Conservation (phyloP, 1,139 yeast species). For the Petasospora rhodanensis region DNA sequence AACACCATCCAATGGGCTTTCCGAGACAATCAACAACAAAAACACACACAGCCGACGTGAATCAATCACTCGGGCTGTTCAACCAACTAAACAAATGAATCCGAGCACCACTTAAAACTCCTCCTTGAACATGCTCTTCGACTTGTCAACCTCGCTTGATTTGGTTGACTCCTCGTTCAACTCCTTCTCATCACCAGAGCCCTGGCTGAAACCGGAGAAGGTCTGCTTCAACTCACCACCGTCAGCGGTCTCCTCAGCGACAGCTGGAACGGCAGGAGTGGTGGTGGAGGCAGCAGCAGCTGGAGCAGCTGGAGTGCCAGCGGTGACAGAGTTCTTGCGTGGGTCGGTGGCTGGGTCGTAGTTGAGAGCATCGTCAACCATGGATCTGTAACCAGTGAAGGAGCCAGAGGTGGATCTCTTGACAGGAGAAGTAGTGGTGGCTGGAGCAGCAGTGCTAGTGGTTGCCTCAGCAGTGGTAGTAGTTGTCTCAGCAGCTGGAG, state of each 20-base stretch:
- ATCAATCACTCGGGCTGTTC: too few species aligned
- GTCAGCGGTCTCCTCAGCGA: conserved; percentile 14
- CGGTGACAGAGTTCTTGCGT: conserved; percentile 7
- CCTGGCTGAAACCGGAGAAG: conserved; percentile 39
- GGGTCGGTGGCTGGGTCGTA: conserved; percentile 12
- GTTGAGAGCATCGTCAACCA: conserved; percentile 19
- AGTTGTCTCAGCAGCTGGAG: conserved; percentile 5
- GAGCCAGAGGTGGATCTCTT: conserved; percentile 8
- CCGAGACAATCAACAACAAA: too few species aligned
- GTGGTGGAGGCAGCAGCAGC: too few species aligned
- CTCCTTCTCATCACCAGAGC: conserved; percentile 27
- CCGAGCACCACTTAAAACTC: conserved; percentile 12
- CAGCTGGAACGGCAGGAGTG: conserved; percentile 14
- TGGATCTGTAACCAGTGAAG: conserved; percentile 11
- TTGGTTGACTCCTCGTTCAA: conserved; percentile 9
- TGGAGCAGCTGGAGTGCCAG: conserved; percentile 6
- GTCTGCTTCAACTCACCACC: conserved; percentile 29
- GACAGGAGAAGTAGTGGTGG: conserved; percentile 4
- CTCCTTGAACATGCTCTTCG: conserved; percentile 26
- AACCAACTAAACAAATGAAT: too few species aligned
- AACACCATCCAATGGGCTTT: too few species aligned
- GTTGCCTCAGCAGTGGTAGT: conserved; percentile 2
- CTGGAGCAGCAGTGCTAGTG: conserved; percentile 1
- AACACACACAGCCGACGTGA: too few species aligned
- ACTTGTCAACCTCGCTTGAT: conserved; percentile 14